Evolutionary conservation across 768 basidiomycete species (phyloP), one percentile per base, ranked within the genome.

Genomic region (Pleurotus djamor): DNA sequence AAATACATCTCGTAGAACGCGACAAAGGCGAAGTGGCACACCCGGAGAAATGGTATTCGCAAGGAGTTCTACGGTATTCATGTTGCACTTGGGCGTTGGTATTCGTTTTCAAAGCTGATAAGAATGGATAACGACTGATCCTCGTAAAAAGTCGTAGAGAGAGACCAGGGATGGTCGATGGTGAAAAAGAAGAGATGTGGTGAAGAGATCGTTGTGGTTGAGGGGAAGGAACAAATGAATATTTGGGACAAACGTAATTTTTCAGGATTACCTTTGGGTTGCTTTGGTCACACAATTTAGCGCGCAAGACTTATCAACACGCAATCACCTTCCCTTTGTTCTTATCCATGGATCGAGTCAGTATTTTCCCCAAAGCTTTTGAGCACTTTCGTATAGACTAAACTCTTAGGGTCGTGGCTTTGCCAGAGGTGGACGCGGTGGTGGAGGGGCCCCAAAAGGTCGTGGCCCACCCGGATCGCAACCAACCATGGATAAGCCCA

Each of bases 21-120:
- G 72, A 69, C 61, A 67, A 65, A 55, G 60, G 59, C 60, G 64
- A 52, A 63, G 70, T 66, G 73, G 75, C 86, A 67, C 69, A 94
- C 94, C 92, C 48, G 92, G 80, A 61, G 94, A 96, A 66, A 98
- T 88, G 68, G 96, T 89, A 79, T 96, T 94, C 65, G 90, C 86
- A 69, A 98, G 87, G 61, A 98, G 87, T 73, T 92, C 87, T 59
- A 85, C 45, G 13, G 45, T 88, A 65, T 93, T 93, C 94, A 96
- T 28, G 21, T 96, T 69, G 76, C 83, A 72, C 73, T 70, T 65
- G 65, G 45, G 37, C 28, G 54, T 56, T 56, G 41, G 38, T 56
- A 5, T 37, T 56, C 54, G 54, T 56, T 56, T 56, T 56, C 41
- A 21, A 32, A 43, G 38, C 54, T 56, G 54, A 56, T 56, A 56